Evolutionary conservation across 2,329 filamentous ascomycete genomes (phyloP).

Genomic region (Epichloe scottii): DNA sequence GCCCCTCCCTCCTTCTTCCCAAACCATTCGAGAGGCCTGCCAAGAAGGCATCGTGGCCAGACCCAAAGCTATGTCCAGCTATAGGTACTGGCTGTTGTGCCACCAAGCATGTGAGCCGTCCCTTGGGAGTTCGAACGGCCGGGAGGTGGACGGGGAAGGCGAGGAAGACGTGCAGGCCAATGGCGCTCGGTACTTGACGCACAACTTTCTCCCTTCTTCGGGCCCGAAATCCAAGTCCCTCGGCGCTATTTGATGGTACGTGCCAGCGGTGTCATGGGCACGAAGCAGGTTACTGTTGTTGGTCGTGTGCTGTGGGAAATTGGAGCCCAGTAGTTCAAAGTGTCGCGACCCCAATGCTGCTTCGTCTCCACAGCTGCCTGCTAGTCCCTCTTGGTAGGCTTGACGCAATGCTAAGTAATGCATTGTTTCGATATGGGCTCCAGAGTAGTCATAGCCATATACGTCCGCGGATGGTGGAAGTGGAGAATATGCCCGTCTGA

Average conservation of each 20-base stretch:
- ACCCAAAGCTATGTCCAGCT: background rate
- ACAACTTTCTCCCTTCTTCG: background rate
- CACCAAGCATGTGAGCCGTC: slow-evolving; percentile 1
- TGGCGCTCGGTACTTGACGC: background rate
- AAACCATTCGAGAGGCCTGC: background rate
- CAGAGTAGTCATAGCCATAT: background rate
- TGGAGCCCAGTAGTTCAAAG: background rate
- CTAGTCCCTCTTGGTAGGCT: background rate
- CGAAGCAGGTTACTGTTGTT: background rate
- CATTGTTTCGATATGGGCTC: background rate
- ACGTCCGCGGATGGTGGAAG: background rate
- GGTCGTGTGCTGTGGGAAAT: background rate
- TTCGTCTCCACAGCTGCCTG: background rate
- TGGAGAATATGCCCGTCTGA: background rate
- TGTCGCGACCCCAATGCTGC: background rate
- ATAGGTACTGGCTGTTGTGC: background rate
- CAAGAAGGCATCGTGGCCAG: background rate
- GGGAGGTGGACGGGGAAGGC: background rate
- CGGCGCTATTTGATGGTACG: background rate
- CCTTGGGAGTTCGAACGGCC: background rate
- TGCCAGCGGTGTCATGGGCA: background rate
- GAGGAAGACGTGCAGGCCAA: background rate
- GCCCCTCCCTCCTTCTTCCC: background rate
- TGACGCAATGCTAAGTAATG: background rate
- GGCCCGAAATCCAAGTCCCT: background rate